Percentiles rank a stretch among this genome's conserved stretches.
Evolutionary conservation across 2,329 filamentous ascomycete species (phyloP).

Genomic region (Grosmannia penicillata): DNA sequence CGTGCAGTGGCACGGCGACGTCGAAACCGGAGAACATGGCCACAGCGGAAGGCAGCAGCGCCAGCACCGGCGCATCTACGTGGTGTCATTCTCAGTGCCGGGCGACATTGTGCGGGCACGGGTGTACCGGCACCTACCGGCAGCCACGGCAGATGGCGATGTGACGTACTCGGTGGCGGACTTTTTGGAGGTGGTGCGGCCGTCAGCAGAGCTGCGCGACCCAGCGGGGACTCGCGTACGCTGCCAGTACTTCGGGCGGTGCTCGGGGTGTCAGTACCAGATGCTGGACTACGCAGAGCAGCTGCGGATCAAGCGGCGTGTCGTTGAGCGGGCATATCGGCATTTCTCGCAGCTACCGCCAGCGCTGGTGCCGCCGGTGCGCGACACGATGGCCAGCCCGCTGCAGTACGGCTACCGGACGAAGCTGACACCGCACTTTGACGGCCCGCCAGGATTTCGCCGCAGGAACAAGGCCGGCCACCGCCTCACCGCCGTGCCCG

Average conservation of each 20-base stretch:
- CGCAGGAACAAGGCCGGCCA: conserved; percentile 28
- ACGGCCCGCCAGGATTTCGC: conserved; percentile 46
- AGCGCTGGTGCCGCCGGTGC: conserved; percentile 58
- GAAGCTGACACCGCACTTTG: conserved; percentile 93
- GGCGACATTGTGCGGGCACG: conserved; percentile 71
- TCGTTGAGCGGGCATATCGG: conserved; percentile 80
- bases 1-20: conserved; percentile 26
- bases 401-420: conserved; percentile 89
- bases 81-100: conserved; percentile 77
- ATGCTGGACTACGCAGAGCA: conserved; percentile 87
- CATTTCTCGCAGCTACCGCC: conserved; percentile 79
- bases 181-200: conserved; percentile 60
- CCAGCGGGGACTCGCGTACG: conserved; percentile 43
- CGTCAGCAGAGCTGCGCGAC: conserved; percentile 38
- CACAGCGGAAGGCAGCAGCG: not conserved
- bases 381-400: conserved; percentile 79
- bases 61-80: conserved; percentile 48
- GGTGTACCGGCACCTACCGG: conserved; percentile 54
- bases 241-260: conserved; percentile 77
- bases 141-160: not conserved
- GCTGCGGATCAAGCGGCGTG: conserved; percentile 65
- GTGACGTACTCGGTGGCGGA: conserved; percentile 64
- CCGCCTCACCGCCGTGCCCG: conserved; percentile 49
- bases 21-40: conserved; percentile 13
- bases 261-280: conserved; percentile 92